These are phyloP conservation scores for Colletotrichum sp. DNA, from an alignment of 2,329 filamentous ascomycete species.

Conservation along the genomic window DNA sequence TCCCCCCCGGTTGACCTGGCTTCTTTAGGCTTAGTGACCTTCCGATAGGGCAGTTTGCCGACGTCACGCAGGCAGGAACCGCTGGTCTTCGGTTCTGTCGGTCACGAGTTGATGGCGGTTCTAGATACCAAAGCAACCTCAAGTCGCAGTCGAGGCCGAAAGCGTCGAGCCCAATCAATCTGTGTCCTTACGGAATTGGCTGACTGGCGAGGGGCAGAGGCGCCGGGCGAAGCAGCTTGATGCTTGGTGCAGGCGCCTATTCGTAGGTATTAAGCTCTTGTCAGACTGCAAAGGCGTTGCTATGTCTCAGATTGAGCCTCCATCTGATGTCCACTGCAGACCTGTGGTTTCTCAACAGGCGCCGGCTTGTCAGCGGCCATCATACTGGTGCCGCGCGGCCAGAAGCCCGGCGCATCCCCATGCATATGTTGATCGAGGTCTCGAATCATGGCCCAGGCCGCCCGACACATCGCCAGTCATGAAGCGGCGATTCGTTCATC, in stretches of 20 bases:
- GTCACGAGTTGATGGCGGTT: conserved; percentile 1
- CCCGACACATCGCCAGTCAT: neutral
- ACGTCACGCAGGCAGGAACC: neutral
- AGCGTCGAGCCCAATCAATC: neutral
- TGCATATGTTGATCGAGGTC: neutral
- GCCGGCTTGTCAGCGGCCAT: neutral
- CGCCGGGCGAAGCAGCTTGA: neutral
- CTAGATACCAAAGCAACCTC: neutral
- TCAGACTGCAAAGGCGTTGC: neutral
- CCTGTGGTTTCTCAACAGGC: neutral
- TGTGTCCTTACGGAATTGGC: neutral
- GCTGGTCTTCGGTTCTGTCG: neutral
- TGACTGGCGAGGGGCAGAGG: neutral
- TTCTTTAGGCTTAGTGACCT: conserved; percentile 8
- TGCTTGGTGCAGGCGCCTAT: neutral
- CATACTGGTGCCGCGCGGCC: conserved; percentile 12
- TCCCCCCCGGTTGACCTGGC: neutral
- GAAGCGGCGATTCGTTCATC: neutral
- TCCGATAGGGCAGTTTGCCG: neutral
- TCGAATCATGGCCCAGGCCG: neutral
- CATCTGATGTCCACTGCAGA: neutral
- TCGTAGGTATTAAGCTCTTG: neutral
- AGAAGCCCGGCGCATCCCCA: conserved; percentile 1
- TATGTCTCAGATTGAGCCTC: neutral
- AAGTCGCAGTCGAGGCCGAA: neutral